Base-by-base conservation (phyloP, 2,329 filamentous ascomycete species). In the Cercospora zeina region DNA sequence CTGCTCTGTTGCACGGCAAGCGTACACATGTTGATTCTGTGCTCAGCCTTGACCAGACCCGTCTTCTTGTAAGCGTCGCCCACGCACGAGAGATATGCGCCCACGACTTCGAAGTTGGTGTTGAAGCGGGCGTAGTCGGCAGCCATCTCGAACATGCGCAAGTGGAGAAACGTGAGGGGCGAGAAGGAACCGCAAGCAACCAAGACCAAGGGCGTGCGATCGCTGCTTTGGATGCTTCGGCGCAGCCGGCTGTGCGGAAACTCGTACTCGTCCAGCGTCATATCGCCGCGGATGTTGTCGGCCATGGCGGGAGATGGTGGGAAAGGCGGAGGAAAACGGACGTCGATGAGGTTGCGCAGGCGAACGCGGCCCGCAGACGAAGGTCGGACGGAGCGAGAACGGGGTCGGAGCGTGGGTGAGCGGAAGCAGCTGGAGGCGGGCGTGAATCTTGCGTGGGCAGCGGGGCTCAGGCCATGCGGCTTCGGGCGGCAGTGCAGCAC, bases 61-160 rank as follows among this genome's bases (percentile, higher is more conserved):
- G 86, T 86, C 79, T 96, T 95, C 74, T 92, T 91, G 78, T 96
- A 88, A 45, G 86, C 85, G 71, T 88, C 85, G 60, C 85, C 86
- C 65, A 90, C 89, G n/a, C 90, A 90, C 24, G 87, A 91, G 65
- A 93, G 80, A 74, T 93, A 96, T 57, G 90, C 91, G 65, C 90
- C 93, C 49, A 96, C 83, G 34, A 97, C 86, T 75, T 97, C 92
- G 74, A 89, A 97, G 58, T 89, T 80, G 24, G 86, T 87, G 73
- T 86, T 87, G 75, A 89, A 88, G 67, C 87, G 87, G 68, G 87
- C 87, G 76, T 89, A 93, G 77, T 95, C 90, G 69, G 87, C 85
- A 1, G 89, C 90, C 86, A 96, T 91, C 72, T 91, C 89, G 73
- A 95, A 93, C 89, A 96, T 93, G 73, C 90, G 87, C 65, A 95